A percentile compares a stretch with the other conserved stretches of the same genome.
phyloP scores from a whole-genome alignment of 352 stramenopile species.

The Phytophthora ohioensis region DNA sequence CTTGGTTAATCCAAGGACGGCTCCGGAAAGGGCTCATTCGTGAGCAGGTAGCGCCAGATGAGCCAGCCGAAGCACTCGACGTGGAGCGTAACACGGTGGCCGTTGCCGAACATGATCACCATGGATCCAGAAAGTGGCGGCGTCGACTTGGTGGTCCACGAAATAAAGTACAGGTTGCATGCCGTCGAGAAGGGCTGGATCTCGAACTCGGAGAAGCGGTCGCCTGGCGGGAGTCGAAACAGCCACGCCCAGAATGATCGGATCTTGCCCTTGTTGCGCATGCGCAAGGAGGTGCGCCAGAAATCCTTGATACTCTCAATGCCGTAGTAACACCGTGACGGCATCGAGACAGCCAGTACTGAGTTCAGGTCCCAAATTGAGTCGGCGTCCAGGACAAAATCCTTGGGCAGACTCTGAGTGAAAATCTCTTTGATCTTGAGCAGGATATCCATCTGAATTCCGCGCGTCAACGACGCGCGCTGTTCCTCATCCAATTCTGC shows the following conservation, averaged over 20 bases:
- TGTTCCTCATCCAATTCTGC: slow-evolving; percentile 65
- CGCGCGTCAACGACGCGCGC: slow-evolving; percentile 70
- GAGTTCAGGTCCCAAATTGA: slow-evolving; percentile 90
- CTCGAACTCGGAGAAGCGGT: slow-evolving; percentile 79
- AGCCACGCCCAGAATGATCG: slow-evolving; percentile 88
- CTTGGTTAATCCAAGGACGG: slow-evolving; percentile 52
- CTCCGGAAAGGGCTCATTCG: slow-evolving; percentile 85
- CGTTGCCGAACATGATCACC: slow-evolving; percentile 88
- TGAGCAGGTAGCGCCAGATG: slow-evolving; percentile 88
- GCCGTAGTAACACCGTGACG: slow-evolving; percentile 86
- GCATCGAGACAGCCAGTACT: slow-evolving; percentile 86
- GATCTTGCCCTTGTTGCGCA: slow-evolving; percentile 91
- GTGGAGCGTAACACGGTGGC: slow-evolving; percentile 84
- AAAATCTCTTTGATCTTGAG: slow-evolving; percentile 92
- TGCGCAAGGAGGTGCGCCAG: slow-evolving; percentile 83
- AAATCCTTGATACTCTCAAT: slow-evolving; percentile 91
- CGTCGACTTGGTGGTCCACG: slow-evolving; percentile 86
- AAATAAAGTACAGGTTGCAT: slow-evolving; percentile 86
- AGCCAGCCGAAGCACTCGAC: slow-evolving; percentile 89
- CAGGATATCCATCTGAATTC: slow-evolving; percentile 89
- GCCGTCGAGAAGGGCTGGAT: slow-evolving; percentile 79
- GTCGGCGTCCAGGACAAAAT: slow-evolving; percentile 86
- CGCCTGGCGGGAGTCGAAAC: slow-evolving; percentile 76
- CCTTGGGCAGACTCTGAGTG: slow-evolving; percentile 84
- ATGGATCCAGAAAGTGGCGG: slow-evolving; percentile 77